phyloP scores from a whole-genome alignment of 225 moss, liverwort and hornwort species.

The Anthoceros angustus region DNA sequence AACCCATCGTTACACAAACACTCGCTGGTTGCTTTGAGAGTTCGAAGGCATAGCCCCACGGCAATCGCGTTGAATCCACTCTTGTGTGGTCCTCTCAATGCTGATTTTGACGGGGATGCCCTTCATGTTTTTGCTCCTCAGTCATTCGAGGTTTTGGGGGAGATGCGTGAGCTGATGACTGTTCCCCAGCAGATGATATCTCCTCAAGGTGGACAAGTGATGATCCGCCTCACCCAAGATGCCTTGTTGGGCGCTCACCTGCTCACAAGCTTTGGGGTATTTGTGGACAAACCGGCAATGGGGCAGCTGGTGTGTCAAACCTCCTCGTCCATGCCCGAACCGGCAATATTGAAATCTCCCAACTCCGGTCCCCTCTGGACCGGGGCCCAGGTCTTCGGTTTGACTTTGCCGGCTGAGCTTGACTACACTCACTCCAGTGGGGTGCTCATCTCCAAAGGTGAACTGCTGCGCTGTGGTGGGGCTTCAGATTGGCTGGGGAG shows the following conservation, averaged over 20 bases:
- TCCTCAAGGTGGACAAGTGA: constrained; percentile 64
- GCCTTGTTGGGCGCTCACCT: constrained; percentile 53
- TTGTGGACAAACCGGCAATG: constrained; percentile 39
- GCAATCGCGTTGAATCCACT: constrained; percentile 69
- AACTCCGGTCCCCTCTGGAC: constrained; percentile 67
- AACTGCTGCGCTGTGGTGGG: constrained; percentile 39
- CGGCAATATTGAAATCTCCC: constrained; percentile 62
- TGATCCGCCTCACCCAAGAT: constrained; percentile 46
- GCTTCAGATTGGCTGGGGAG: constrained; percentile 44
- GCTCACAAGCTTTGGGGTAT: constrained; percentile 38
- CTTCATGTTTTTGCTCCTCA: constrained; percentile 78
- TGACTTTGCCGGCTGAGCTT: constrained; percentile 19
- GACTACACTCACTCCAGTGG: constrained; percentile 5
- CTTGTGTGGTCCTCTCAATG: constrained; percentile 69
- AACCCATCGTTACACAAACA: constrained; percentile 84
- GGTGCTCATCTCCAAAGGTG: constrained; percentile 40
- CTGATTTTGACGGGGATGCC: constrained; percentile 85
- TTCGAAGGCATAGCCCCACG: constrained; percentile 31
- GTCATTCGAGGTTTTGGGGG: constrained; percentile 55
- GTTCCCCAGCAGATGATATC: constrained; percentile 56
- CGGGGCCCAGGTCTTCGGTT: constrained; percentile 62
- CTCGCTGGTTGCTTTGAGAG: constrained; percentile 65
- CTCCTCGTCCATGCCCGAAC: constrained; percentile 14
- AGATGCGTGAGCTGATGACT: constrained; percentile 59
- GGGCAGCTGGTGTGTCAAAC: constrained; percentile 53